Percentiles rank a stretch among this genome's conserved stretches.
phyloP scores from a whole-genome alignment of 352 stramenopile genomes.

The Plasmopara muralis region DNA sequence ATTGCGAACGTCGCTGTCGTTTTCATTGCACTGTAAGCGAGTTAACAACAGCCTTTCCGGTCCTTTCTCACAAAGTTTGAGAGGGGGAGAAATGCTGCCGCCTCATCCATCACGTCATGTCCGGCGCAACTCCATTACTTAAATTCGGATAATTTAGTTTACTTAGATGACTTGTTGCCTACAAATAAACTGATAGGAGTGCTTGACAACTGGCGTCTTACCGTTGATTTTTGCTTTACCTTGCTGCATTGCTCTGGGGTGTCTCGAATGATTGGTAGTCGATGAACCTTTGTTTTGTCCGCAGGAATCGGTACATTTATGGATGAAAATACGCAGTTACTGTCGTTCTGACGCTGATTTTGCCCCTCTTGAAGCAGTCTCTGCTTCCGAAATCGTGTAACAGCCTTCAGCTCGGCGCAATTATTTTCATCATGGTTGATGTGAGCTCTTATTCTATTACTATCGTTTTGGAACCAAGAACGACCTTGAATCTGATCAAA shows the following conservation, averaged over 20 bases:
- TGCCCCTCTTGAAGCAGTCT: conserved; percentile 30
- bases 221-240: conserved; percentile 17
- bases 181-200: conserved; percentile 19
- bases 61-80: conserved; percentile 16
- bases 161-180: conserved; percentile 8
- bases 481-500: conserved; percentile 8
- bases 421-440: conserved; percentile 38
- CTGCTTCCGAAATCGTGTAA: conserved; percentile 41
- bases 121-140: conserved; percentile 45
- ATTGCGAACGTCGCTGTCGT: conserved; percentile 23
- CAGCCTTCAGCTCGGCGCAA: conserved; percentile 31
- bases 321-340: conserved; percentile 5
- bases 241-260: conserved; percentile 8
- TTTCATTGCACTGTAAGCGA: conserved; percentile 20
- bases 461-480: conserved; percentile 3
- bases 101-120: conserved; percentile 23
- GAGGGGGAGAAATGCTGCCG: conserved; percentile 8
- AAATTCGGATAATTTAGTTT: conserved; percentile 21
- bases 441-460: conserved; percentile 17
- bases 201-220: not conserved
- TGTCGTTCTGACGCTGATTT: conserved; percentile 24
- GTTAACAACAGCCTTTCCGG: conserved; percentile 23
- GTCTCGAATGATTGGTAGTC: conserved; percentile 4
- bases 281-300: not conserved
- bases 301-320: conserved; percentile 6